phyloP scores from a whole-genome alignment of 163 green algal species.

The Trebouxia gelatinosa region DNA sequence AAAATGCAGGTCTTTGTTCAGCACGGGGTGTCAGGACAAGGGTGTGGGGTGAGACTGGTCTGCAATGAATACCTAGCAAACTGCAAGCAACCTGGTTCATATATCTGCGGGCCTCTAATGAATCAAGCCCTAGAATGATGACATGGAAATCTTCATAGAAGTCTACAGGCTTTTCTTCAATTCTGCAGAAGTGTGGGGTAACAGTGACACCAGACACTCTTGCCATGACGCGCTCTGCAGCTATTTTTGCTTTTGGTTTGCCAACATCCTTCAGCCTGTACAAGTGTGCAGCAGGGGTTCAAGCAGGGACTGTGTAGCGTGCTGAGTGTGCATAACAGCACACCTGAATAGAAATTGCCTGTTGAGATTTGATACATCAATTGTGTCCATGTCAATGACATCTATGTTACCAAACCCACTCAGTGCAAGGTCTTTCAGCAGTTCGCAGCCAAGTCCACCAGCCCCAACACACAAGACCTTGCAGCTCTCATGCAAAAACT shows the following conservation, averaged over 20 bases:
- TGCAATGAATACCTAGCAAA: constrained; percentile 76
- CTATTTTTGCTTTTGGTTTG: constrained; percentile 89
- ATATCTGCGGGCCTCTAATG: constrained; percentile 91
- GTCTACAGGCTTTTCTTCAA: constrained; percentile 91
- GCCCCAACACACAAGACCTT: constrained; percentile 93
- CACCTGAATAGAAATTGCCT: constrained; percentile 98
- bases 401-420: constrained; percentile 95
- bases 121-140: constrained; percentile 97
- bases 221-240: constrained; percentile 79
- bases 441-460: constrained; percentile 96
- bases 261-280: constrained; percentile 90
- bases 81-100: constrained; percentile 98
- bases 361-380: constrained; percentile 99
- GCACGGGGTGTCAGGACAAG: too few species aligned
- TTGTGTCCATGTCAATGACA: constrained; percentile 99
- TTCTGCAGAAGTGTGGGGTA: constrained; percentile 84
- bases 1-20: too few species aligned
- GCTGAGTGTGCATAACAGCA: not conserved
- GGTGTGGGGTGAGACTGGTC: too few species aligned
- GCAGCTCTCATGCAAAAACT: constrained; percentile 79
- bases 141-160: constrained; percentile 93
- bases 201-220: constrained; percentile 86
- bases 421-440: constrained; percentile 94
- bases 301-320: not conserved
- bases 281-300: not conserved